Conservation (phyloP, 306 rosid genomes). For the Vigna reflexopilosa region DNA sequence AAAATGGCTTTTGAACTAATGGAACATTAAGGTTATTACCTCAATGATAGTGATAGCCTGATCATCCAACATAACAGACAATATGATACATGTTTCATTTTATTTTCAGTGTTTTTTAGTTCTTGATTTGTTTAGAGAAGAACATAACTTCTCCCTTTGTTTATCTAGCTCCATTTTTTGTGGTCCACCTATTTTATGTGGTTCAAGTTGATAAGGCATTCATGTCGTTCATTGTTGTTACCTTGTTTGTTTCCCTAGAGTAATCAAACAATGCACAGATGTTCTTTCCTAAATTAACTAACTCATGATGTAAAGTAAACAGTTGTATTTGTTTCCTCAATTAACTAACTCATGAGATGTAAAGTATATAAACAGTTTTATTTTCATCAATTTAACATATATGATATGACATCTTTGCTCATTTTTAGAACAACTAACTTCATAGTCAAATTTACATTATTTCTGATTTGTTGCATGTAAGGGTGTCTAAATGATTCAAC, state of each 20-base stretch:
- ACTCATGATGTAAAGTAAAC: background rate
- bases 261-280: slow-evolving; percentile 25
- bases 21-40: slow-evolving; percentile 37
- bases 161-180: slow-evolving; percentile 47
- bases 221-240: slow-evolving; percentile 51
- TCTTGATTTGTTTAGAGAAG: slow-evolving; percentile 41
- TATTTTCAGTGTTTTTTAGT: slow-evolving; percentile 48
- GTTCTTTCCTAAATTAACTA: slow-evolving; percentile 1
- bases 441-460: background rate
- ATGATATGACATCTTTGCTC: background rate
- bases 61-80: slow-evolving; percentile 48
- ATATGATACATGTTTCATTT: slow-evolving; percentile 37
- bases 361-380: background rate
- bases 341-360: background rate
- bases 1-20: slow-evolving; percentile 32
- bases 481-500: no score
- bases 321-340: background rate
- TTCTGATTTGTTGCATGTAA: background rate
- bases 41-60: slow-evolving; percentile 47
- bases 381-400: background rate
- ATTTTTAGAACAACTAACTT: background rate
- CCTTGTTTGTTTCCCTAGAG: slow-evolving; percentile 20
- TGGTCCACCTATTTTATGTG: slow-evolving; percentile 74
- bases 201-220: slow-evolving; percentile 49
- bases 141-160: slow-evolving; percentile 47